Conservation (phyloP, 2,329 filamentous ascomycete genomes). For the Arthroderma uncinatum region DNA sequence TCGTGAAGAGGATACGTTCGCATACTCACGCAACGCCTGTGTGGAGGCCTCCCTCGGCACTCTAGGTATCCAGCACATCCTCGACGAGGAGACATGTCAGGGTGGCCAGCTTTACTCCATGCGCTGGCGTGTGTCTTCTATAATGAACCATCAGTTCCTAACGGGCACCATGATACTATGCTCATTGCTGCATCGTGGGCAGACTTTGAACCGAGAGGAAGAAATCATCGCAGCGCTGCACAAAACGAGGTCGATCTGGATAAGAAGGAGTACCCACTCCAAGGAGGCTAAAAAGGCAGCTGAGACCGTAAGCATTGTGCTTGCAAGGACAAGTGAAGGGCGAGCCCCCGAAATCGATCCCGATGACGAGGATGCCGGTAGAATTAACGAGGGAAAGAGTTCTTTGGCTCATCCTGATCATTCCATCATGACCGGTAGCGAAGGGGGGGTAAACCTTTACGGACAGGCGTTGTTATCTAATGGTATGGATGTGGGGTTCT, state of each 20-base stretch:
- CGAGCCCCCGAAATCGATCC: background rate
- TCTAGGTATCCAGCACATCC: constrained; percentile 38
- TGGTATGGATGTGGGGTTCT: background rate
- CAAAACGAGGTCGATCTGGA: background rate
- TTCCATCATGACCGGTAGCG: background rate
- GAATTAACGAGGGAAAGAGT: background rate
- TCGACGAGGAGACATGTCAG: constrained; percentile 42
- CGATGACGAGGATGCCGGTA: background rate
- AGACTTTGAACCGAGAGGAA: constrained; percentile 9
- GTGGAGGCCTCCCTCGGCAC: constrained; percentile 38
- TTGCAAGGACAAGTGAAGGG: background rate
- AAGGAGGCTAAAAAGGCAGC: background rate
- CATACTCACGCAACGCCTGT: constrained; percentile 35
- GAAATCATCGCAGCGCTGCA: constrained; percentile 15
- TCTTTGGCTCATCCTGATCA: background rate
- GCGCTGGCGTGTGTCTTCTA: constrained; percentile 47
- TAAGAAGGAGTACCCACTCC: background rate
- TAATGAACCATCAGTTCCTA: constrained; percentile 50
- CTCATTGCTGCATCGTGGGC: constrained; percentile 15
- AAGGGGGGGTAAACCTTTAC: background rate
- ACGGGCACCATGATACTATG: constrained; percentile 50
- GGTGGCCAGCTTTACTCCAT: constrained; percentile 43
- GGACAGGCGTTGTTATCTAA: background rate
- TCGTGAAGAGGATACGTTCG: background rate
- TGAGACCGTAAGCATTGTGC: background rate